Conservation (phyloP, 2,329 filamentous ascomycete species). For the Lachnum nothofagi region DNA sequence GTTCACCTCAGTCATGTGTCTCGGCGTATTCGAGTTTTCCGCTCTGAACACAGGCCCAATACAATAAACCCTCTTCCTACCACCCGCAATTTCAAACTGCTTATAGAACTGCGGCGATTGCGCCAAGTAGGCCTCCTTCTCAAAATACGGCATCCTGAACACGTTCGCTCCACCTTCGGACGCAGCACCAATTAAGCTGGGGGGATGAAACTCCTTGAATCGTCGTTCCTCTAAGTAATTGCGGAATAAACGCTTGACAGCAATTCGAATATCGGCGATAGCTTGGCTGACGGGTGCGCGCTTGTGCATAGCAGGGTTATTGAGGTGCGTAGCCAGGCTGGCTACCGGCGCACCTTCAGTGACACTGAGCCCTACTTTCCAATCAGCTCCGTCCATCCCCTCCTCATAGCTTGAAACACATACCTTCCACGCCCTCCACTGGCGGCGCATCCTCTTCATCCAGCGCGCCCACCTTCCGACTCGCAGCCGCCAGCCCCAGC, state of each 20-base stretch:
- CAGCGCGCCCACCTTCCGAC: conserved; percentile 52
- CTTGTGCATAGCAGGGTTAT: conserved; percentile 91
- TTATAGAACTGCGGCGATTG: conserved; percentile 85
- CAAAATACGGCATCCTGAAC: conserved; percentile 87
- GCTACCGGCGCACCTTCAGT: conserved; percentile 62
- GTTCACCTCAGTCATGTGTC: conserved; percentile 71
- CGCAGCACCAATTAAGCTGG: conserved; percentile 81
- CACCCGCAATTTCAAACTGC: conserved; percentile 77
- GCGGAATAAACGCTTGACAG: conserved; percentile 56
- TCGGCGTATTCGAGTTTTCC: conserved; percentile 79
- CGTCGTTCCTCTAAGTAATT: conserved; percentile 71
- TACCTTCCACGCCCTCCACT: conserved; percentile 40
- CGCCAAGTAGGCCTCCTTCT: conserved; percentile 71
- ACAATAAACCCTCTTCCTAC: conserved; percentile 71
- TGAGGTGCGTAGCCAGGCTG: conserved; percentile 51
- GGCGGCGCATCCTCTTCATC: conserved; percentile 53
- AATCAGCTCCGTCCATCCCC: conserved; percentile 15
- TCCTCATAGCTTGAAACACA: too few species aligned
- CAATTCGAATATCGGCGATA: conserved; percentile 51
- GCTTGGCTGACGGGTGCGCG: conserved; percentile 87
- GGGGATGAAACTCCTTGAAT: conserved; percentile 82
- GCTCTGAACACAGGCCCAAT: conserved; percentile 78
- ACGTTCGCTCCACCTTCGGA: conserved; percentile 92
- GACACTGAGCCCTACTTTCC: conserved; percentile 32
- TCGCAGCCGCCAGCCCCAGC: conserved; percentile 52